A percentile compares a stretch with the other conserved stretches of the same genome.
Conservation (phyloP, 202 grass and related monocot genomes). For the Carex sylvatica region DNA sequence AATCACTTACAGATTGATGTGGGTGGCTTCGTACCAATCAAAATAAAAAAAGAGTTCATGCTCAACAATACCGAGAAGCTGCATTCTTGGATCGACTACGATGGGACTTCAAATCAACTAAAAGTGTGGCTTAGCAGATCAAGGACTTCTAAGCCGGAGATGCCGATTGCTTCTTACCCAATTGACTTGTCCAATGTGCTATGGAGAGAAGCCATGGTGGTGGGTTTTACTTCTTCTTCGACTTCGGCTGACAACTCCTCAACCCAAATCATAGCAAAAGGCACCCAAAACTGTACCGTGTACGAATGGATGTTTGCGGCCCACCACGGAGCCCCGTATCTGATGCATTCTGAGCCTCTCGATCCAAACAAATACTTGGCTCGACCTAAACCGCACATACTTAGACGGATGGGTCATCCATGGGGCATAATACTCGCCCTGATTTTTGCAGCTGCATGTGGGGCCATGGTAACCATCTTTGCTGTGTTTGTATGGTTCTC, state of each 20-base stretch:
- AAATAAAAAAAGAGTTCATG: not conserved
- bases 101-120: constrained; percentile 42
- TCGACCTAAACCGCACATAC: constrained; percentile 22
- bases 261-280: not conserved
- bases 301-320: constrained; percentile 66
- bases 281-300: constrained; percentile 44
- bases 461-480: constrained; percentile 63
- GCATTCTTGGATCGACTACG: constrained; percentile 75
- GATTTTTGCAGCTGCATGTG: constrained; percentile 63
- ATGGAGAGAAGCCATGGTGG: constrained; percentile 29
- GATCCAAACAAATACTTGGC: constrained; percentile 43
- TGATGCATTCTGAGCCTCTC: constrained; percentile 75
- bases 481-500: constrained; percentile 57
- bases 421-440: constrained; percentile 48
- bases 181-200: constrained; percentile 48
- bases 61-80: constrained; percentile 18
- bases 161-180: constrained; percentile 40
- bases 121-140: constrained; percentile 42
- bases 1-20: constrained; percentile 37
- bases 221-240: constrained; percentile 38
- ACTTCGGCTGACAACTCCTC: constrained; percentile 16
- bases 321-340: constrained; percentile 35
- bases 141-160: constrained; percentile 17
- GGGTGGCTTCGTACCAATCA: constrained; percentile 22
- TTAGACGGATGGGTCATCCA: not conserved